Conservation (phyloP, 495 filamentous ascomycete genomes). For the Parmelia sp. region DNA sequence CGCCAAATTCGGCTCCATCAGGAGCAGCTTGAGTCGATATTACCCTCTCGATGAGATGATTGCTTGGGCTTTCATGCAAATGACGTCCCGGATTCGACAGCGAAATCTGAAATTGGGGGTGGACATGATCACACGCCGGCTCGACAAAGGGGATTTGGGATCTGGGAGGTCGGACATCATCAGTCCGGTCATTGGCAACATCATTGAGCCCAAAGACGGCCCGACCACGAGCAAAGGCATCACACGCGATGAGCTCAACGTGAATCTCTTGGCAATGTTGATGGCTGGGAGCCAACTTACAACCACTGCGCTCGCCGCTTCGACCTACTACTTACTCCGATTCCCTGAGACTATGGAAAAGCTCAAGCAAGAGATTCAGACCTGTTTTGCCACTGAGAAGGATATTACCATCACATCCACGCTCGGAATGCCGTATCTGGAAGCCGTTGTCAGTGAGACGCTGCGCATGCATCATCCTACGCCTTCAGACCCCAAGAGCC, state of each 20-base stretch:
- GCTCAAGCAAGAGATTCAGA: constrained; percentile 12
- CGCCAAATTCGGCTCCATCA: constrained; percentile 19
- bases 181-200: neutral
- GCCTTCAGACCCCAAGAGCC: constrained; percentile 35
- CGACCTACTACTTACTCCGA: constrained; percentile 14
- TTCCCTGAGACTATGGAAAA: neutral
- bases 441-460: constrained; percentile 50
- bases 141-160: constrained; percentile 12
- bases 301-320: constrained; percentile 5
- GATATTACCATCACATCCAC: constrained; percentile 3
- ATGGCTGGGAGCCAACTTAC: constrained; percentile 18
- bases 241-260: constrained; percentile 14
- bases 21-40: constrained; percentile 14
- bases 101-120: neutral
- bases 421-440: constrained; percentile 37
- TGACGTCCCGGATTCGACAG: constrained; percentile 1
- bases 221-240: constrained; percentile 12
- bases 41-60: constrained; percentile 20
- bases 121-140: constrained; percentile 12
- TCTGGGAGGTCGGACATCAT: constrained; percentile 9
- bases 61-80: constrained; percentile 10
- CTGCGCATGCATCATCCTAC: constrained; percentile 53
- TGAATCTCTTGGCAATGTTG: constrained; percentile 11
- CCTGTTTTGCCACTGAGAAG: constrained; percentile 15
- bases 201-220: neutral